A percentile compares a stretch with the other conserved stretches of the same genome.
phyloP scores from a whole-genome alignment of 805 yeast genomes.

The Kluyveromyces dobzhanskii region DNA sequence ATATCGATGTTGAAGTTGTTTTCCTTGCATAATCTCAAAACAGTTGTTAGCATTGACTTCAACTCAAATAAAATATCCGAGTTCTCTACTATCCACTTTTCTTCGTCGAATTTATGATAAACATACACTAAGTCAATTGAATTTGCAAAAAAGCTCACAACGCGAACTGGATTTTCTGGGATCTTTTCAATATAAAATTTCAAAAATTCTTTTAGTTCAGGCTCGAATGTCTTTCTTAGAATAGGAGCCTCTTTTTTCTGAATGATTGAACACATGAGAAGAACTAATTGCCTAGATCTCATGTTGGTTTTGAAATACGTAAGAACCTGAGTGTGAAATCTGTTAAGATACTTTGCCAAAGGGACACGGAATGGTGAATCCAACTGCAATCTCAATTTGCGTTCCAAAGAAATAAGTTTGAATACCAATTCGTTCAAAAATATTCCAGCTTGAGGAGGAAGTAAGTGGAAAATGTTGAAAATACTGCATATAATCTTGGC shows the following conservation, averaged over 20 bases:
- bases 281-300: conserved; percentile 51
- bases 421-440: conserved; percentile 81
- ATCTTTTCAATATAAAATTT: conserved; percentile 41
- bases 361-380: conserved; percentile 89
- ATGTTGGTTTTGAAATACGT: conserved; percentile 62
- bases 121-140: conserved; percentile 49
- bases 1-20: conserved; percentile 34
- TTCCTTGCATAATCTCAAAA: conserved; percentile 18
- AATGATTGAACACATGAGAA: conserved; percentile 28
- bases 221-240: conserved; percentile 48
- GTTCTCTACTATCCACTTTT: conserved; percentile 52
- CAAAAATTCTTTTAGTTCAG: conserved; percentile 42
- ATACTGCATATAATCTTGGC: conserved; percentile 86
- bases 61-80: conserved; percentile 22
- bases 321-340: conserved; percentile 70
- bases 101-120: conserved; percentile 28
- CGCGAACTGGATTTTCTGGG: conserved; percentile 26
- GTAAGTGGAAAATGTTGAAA: conserved; percentile 78
- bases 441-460: conserved; percentile 88
- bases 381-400: conserved; percentile 74
- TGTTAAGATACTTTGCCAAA: conserved; percentile 72
- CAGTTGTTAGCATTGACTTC: conserved; percentile 21
- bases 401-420: conserved; percentile 71
- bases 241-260: conserved; percentile 30
- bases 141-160: conserved; percentile 49